phyloP scores from a whole-genome alignment of 345 rosid species.

The Garcia nutans region DNA sequence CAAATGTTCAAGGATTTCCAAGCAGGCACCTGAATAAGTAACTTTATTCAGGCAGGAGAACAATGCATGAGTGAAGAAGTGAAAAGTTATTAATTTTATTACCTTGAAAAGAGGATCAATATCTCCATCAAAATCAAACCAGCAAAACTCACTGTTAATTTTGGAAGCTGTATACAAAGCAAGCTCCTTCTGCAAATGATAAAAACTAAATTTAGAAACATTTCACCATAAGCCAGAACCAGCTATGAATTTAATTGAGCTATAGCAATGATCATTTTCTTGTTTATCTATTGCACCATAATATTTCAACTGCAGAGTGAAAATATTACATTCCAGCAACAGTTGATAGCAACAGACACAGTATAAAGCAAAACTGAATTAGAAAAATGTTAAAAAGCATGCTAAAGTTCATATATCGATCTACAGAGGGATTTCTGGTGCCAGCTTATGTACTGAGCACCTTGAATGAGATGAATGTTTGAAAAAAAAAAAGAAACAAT shows the following conservation, averaged over 20 bases:
- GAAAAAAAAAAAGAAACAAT: not conserved
- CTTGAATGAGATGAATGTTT: not conserved
- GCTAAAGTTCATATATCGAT: not conserved
- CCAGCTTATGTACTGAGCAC: not conserved
- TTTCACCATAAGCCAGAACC: not conserved
- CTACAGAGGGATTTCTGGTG: not conserved
- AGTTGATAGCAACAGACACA: not conserved
- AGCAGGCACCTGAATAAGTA: not conserved
- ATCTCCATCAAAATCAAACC: constrained; percentile 95
- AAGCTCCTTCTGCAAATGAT: constrained; percentile 82
- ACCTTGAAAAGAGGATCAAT: constrained; percentile 96
- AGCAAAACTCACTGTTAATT: constrained; percentile 66
- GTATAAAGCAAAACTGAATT: not conserved
- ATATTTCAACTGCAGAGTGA: not conserved
- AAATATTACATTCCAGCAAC: not conserved
- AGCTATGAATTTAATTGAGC: not conserved
- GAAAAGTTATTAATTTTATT: constrained; percentile 13
- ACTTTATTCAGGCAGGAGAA: not conserved
- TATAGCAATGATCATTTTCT: not conserved
- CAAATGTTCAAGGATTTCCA: not conserved
- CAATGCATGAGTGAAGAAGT: not conserved
- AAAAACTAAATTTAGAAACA: constrained; percentile 13
- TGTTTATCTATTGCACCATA: not conserved
- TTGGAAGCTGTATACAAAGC: constrained; percentile 93
- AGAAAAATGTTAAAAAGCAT: not conserved